phyloP scores from a whole-genome alignment of 2,329 filamentous ascomycete genomes.

The Colletotrichum australisinense region DNA sequence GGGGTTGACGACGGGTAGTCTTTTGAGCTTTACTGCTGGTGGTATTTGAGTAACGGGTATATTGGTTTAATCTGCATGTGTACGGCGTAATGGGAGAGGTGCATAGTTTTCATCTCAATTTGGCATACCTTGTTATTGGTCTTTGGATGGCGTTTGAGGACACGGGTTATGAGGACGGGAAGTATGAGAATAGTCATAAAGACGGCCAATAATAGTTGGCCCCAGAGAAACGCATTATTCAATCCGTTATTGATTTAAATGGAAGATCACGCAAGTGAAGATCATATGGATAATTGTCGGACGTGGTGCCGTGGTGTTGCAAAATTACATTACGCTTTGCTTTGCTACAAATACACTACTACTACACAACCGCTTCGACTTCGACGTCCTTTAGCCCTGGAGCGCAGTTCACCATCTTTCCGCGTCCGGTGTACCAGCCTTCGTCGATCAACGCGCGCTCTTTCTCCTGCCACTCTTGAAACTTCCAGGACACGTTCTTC shows the following conservation, averaged over 20 bases:
- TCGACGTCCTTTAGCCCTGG: not conserved
- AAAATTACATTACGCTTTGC: slow-evolving; percentile 15
- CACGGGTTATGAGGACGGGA: not conserved
- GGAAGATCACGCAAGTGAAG: not conserved
- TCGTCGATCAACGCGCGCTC: slow-evolving; percentile 73
- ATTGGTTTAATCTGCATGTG: not conserved
- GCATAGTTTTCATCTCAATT: slow-evolving; percentile 7
- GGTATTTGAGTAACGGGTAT: slow-evolving; percentile 50
- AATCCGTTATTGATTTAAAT: not conserved
- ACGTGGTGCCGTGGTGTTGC: not conserved
- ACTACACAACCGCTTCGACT: not conserved
- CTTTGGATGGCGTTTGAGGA: not conserved
- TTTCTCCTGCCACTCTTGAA: slow-evolving; percentile 73
- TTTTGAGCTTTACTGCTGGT: slow-evolving; percentile 84
- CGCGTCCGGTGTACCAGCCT: slow-evolving; percentile 70
- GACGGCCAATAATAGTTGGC: not conserved
- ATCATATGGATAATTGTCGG: too few species aligned
- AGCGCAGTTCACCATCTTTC: slow-evolving; percentile 31
- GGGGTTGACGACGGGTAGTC: slow-evolving; percentile 85
- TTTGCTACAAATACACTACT: slow-evolving; percentile 15
- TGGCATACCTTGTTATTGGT: not conserved
- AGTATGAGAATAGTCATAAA: not conserved
- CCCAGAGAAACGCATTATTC: not conserved
- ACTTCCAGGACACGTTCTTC: slow-evolving; percentile 76
- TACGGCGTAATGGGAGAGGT: slow-evolving; percentile 5